Base-by-base conservation (phyloP, 2,329 filamentous ascomycete genomes). In the Botrytis cinerea region DNA sequence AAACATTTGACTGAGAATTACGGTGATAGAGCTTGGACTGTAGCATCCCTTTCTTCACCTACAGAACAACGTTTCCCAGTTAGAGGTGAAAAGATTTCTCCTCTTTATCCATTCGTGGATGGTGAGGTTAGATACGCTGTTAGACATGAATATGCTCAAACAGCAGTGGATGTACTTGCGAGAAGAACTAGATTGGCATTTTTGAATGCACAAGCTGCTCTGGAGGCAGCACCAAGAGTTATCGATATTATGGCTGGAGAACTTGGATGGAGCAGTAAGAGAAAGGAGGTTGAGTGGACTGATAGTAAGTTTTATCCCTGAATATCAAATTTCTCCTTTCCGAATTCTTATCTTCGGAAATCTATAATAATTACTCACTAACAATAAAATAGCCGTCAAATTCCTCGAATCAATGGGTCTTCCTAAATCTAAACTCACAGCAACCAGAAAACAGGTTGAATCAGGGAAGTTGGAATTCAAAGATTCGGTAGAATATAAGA, bases 211-310 rank as follows among this genome's bases (percentile, higher is more conserved):
- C 93, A 97, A 82, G 95, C 95, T 18, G 92, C 94, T 1, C 88
- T 97, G 16, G 94, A 97, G 83, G 91, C 94, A 2, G 87, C 97
- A 63, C 95, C 95, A 8, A 87, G 84, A 73, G 89, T 98, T 73
- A 96, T 98, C 79, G 94, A 98, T 81, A 88, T 97, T 74, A 97
- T 98, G 94, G 87, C 86, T 48, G 89, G 92, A 78, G 94, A 98
- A 84, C 85, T 97, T 74, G 87, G 90, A 74, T 98, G 94, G 95
- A 89, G 91, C 80, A 84, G 81, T 73, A 86, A 86, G 78, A 86
- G 95, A 76, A 92, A 93, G 83, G 91, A 95, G 8, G 79, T 87
- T 25, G 94, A 97, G 82, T 97, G 94, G 94, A 91, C 86, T 80
- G 90, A 97, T 75, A 89, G 86, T 89, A 82, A 82, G 87, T 87